Evolutionary conservation across 1,284 basidiomycete genomes (phyloP).

Genomic region (Ganoderma multipileum): DNA sequence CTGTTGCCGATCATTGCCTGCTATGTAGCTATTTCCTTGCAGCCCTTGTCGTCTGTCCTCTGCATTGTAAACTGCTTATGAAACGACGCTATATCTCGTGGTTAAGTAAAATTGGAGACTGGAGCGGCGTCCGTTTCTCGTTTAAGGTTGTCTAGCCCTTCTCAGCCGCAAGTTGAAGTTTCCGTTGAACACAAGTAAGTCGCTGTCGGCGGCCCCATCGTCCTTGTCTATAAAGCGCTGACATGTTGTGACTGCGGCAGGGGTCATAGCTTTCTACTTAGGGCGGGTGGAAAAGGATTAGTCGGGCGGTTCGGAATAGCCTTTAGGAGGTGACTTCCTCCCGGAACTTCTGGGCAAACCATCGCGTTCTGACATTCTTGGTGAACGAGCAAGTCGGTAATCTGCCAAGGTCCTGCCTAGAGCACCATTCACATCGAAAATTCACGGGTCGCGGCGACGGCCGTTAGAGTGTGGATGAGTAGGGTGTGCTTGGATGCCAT

Average conservation of each 20-base stretch:
- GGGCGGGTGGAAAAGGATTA: background rate
- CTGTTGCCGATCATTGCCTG: constrained; percentile 19
- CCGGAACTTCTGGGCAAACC: background rate
- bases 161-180: background rate
- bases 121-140: background rate
- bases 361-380: background rate
- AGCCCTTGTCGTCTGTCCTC: constrained; percentile 14
- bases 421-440: background rate
- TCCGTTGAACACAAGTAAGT: background rate
- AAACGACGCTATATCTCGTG: background rate
- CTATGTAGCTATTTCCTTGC: constrained; percentile 27
- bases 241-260: background rate
- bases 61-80: constrained; percentile 22
- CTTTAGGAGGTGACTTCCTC: background rate
- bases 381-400: background rate
- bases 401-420: background rate
- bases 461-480: background rate
- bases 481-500: background rate
- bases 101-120: constrained; percentile 4
- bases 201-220: background rate
- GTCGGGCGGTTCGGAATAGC: background rate
- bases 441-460: background rate
- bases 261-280: background rate
- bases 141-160: background rate
- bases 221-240: background rate